These are phyloP conservation scores for Fusarium sp. DNA, from an alignment of 2,329 filamentous ascomycete genomes.

Conservation along the genomic window DNA sequence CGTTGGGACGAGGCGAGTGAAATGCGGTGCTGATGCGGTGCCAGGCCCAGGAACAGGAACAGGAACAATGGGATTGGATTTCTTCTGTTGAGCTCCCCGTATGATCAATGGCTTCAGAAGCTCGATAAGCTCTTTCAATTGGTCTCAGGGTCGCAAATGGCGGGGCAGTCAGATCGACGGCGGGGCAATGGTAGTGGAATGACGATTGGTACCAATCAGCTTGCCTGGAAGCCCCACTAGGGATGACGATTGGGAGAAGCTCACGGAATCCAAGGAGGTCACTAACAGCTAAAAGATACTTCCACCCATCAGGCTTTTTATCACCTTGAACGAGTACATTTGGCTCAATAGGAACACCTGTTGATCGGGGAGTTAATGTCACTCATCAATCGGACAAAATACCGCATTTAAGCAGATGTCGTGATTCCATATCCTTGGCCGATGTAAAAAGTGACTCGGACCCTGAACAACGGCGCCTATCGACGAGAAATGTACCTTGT, in stretches of 20 bases:
- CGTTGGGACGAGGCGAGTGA: neutral
- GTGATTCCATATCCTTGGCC: neutral
- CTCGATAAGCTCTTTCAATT: conserved; percentile 34
- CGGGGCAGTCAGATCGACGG: conserved; percentile 43
- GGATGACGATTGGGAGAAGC: conserved; percentile 42
- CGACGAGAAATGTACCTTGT: neutral
- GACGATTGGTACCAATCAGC: conserved; percentile 40
- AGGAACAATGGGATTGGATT: conserved; percentile 22
- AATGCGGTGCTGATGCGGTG: conserved; percentile 23
- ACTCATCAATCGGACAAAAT: neutral
- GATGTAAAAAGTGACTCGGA: neutral
- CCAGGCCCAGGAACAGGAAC: conserved; percentile 1
- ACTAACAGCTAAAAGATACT: conserved; percentile 11
- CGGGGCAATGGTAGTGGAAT: conserved; percentile 38
- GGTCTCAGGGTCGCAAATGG: conserved; percentile 32
- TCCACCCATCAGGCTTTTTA: neutral
- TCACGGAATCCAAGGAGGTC: conserved; percentile 26
- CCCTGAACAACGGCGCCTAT: neutral
- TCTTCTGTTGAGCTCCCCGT: conserved; percentile 33
- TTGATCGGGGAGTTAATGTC: neutral
- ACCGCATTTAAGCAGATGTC: neutral
- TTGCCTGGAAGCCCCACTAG: conserved; percentile 30
- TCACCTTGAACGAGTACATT: neutral
- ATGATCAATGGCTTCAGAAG: conserved; percentile 35
- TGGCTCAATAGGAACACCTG: conserved; percentile 2